Conservation (phyloP, 2,329 filamentous ascomycete genomes). For the Cladosporium sp. region DNA sequence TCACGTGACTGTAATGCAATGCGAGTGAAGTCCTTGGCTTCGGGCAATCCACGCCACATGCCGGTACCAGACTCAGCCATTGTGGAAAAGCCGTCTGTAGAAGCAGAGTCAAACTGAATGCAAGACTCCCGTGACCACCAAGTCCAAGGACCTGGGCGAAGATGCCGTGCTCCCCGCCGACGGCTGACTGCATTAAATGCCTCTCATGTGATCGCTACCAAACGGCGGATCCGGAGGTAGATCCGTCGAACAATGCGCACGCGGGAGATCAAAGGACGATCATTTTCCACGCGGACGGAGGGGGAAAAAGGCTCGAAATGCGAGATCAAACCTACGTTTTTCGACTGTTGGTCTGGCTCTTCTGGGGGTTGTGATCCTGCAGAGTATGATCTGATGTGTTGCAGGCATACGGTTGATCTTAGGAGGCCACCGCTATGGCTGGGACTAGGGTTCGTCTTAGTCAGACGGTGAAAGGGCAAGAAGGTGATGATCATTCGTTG, state of each 20-base stretch:
- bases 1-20: too few relatives aligned
- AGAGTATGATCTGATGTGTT: constrained; percentile 5
- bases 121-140: not conserved
- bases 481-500: not conserved
- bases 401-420: constrained; percentile 1
- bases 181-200: constrained; percentile 2
- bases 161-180: not conserved
- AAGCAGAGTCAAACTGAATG: not conserved
- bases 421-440: constrained; percentile 2
- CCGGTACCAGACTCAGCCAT: not conserved
- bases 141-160: not conserved
- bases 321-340: constrained; percentile 1
- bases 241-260: too few relatives aligned
- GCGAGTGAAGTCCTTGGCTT: too few relatives aligned
- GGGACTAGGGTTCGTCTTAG: not conserved
- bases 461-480: not conserved
- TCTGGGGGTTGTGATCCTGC: constrained; percentile 1
- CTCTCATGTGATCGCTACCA: constrained; percentile 7
- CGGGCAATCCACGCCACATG: not conserved
- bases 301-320: not conserved
- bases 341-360: not conserved
- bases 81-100: not conserved
- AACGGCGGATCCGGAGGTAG: not conserved
- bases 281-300: not conserved
- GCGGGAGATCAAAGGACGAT: too few relatives aligned